Evolutionary conservation across 1,284 basidiomycete genomes (phyloP), one percentile per base, ranked within the genome.

Genomic region (Melampsora medusae): DNA sequence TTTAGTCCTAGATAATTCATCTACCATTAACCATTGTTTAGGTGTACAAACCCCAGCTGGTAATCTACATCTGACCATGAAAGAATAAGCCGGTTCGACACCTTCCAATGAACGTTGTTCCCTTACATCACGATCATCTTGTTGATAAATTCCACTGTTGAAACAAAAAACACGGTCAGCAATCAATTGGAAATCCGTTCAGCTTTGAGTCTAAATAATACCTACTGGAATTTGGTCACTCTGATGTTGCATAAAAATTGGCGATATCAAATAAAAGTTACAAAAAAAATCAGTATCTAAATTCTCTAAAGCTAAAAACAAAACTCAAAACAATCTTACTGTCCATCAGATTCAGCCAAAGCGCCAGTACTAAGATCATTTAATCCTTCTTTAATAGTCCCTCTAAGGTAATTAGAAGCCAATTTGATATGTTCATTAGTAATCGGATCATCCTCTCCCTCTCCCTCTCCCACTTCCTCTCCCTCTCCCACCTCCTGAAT

Each of bases 391-490:
- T 86, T 87, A 82, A 99, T 99, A 49, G 96, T 99, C 22, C 96
- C 96, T 77, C 96, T 92, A 49, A 99, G 87, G 85, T 92, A 98
- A 80, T 91, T 90, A 77, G 91, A 93, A 12, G 97, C 95, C 77
- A 94, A 96, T 86, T 99, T 99, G 88, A 99, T 98, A 85, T 99
- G 94, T 85, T 99, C 96, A 86, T 99, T 98, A 78, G 95, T 98
- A 84, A 99, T 96, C 1, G 92, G 89, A 82, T 98, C 95, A 1
- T 95, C 94, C 83, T 98, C 94, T 22, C 90, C 91, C 85, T 42
- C 38, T 7, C 12, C 38, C 10, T 12, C 38, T n/a, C n/a, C n/a
- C 5, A 42, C 38, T 12, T 42, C 6, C 5, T 99, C 97, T 50
- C 86, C 89, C 42, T 98, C 89, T 83, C 97, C 92, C 75, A 99